These are phyloP conservation scores for Agaricus blazei DNA, from an alignment of 768 basidiomycete species.

Conservation along the genomic window DNA sequence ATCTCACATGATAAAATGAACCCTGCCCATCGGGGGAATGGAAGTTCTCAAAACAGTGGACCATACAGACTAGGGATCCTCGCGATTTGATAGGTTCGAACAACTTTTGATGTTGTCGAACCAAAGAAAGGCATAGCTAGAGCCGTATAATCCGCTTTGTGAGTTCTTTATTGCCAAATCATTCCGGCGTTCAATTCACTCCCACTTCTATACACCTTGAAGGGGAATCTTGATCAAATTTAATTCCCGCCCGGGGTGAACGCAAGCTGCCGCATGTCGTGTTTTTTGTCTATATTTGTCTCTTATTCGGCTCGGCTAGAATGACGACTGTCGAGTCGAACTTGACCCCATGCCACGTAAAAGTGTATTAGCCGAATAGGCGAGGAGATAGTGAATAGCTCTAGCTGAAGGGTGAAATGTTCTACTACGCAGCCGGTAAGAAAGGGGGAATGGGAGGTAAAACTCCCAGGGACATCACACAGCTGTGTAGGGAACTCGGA, in stretches of 20 bases:
- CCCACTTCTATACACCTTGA: neutral
- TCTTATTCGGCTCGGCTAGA: slow-evolving; percentile 21
- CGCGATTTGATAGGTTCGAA: slow-evolving; percentile 1
- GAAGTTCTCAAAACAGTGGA: neutral
- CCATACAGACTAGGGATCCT: neutral
- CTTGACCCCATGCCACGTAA: slow-evolving; percentile 6
- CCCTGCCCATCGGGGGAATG: neutral
- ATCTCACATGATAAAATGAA: neutral
- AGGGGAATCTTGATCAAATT: neutral
- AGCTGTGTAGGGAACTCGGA: slow-evolving; percentile 5
- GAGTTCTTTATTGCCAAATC: neutral
- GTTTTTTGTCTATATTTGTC: slow-evolving; percentile 19
- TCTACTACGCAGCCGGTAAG: neutral
- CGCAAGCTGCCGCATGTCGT: slow-evolving; percentile 15
- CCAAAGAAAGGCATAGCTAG: neutral
- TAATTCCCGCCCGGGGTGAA: neutral
- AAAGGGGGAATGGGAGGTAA: neutral
- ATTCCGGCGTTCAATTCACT: neutral
- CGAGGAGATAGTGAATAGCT: neutral
- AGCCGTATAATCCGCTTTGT: neutral
- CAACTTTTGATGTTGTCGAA: neutral
- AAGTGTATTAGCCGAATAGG: slow-evolving; percentile 1
- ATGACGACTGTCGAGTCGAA: slow-evolving; percentile 3
- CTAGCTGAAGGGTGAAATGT: slow-evolving; percentile 1
- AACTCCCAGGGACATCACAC: neutral